Percentiles rank a stretch among this genome's conserved stretches.
These are phyloP conservation scores for Peniophora sp. DNA, from an alignment of 1,284 basidiomycete species.

Conservation along the genomic window DNA sequence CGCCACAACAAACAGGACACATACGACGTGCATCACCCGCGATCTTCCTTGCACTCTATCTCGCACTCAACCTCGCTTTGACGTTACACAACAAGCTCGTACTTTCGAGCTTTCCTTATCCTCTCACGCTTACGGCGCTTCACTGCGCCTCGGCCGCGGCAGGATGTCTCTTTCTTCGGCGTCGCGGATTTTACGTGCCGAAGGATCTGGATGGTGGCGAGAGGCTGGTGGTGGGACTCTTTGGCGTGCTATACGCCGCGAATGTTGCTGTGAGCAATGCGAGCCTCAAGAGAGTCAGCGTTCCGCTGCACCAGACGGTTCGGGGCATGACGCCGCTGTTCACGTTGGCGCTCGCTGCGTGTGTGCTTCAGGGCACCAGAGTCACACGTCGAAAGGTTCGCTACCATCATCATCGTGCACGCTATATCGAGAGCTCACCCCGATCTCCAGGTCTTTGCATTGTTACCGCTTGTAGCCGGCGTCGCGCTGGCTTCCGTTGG, in stretches of 20 bases:
- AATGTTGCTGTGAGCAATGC: constrained; percentile 92
- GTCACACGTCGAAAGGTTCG: constrained; percentile 55
- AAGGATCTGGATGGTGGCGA: constrained; percentile 50
- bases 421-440: too few species aligned
- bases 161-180: constrained; percentile 68
- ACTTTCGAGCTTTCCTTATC: constrained; percentile 84
- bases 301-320: constrained; percentile 93
- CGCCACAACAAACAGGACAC: background rate
- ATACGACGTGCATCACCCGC: constrained; percentile 14
- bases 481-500: constrained; percentile 92
- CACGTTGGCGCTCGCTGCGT: constrained; percentile 68
- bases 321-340: constrained; percentile 90
- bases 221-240: constrained; percentile 60
- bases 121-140: constrained; percentile 83
- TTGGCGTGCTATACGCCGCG: constrained; percentile 83
- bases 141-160: constrained; percentile 79
- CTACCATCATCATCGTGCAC: too few species aligned
- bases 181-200: constrained; percentile 54
- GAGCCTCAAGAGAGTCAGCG: constrained; percentile 80
- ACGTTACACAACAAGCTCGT: constrained; percentile 92
- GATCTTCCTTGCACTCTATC: constrained; percentile 76
- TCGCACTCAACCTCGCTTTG: constrained; percentile 81
- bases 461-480: constrained; percentile 84
- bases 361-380: constrained; percentile 39
- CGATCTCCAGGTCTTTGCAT: constrained; percentile 26